Percentiles rank a stretch among this genome's conserved stretches.
Evolutionary conservation across 2,329 filamentous ascomycete species (phyloP).

Genomic region (Cadophora sp.): DNA sequence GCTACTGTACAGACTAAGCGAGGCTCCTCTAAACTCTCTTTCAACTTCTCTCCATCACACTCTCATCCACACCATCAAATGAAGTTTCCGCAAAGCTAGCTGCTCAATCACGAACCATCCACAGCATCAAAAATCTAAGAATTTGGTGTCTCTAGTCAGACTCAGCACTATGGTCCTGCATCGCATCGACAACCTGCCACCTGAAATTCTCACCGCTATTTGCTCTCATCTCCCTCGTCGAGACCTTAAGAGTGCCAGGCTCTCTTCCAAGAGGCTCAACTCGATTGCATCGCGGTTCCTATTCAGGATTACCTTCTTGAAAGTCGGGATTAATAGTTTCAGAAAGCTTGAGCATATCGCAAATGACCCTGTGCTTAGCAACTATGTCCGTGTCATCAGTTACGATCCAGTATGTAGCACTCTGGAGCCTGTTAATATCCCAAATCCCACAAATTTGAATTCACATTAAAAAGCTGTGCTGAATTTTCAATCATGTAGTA

Average conservation of each 20-base stretch:
- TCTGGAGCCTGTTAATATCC: neutral
- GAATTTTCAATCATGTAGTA: neutral
- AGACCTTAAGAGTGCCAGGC: neutral
- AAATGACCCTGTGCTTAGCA: neutral
- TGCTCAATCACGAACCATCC: neutral
- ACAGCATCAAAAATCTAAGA: neutral
- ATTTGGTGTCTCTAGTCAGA: too few relatives aligned
- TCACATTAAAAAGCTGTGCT: neutral
- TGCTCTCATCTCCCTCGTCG: neutral
- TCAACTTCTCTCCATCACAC: neutral
- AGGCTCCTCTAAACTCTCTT: neutral
- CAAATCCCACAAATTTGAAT: neutral
- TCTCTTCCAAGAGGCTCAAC: neutral
- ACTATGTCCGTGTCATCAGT: conserved; percentile 4
- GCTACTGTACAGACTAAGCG: neutral
- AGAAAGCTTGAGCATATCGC: neutral
- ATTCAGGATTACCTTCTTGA: neutral
- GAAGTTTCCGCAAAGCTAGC: neutral
- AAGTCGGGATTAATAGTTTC: neutral
- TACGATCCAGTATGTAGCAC: neutral
- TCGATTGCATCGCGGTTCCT: neutral
- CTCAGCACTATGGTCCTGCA: neutral
- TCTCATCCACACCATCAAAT: neutral
- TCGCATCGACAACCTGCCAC: neutral
- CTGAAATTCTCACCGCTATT: conserved; percentile 9